phyloP scores from a whole-genome alignment of 2,329 filamentous ascomycete genomes.

The Nothophoma quercina region DNA sequence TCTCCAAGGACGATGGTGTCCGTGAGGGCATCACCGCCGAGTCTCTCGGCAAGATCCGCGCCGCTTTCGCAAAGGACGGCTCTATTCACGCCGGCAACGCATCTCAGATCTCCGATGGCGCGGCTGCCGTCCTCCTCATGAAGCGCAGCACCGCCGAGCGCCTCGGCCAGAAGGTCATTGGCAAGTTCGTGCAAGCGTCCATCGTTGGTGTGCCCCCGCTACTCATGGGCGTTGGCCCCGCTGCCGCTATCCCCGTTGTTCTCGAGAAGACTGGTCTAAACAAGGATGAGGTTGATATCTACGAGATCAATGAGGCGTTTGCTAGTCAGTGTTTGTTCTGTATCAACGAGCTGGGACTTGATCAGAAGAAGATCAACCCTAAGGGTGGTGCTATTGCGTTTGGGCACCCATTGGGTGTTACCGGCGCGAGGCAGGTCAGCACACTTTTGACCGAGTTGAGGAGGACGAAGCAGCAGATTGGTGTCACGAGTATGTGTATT shows the following conservation, averaged over 20 bases:
- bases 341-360: slow-evolving; percentile 83
- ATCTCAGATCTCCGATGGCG: slow-evolving; percentile 91
- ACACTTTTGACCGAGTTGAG: slow-evolving; percentile 90
- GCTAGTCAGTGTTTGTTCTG: slow-evolving; percentile 95
- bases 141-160: slow-evolving; percentile 88
- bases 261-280: slow-evolving; percentile 85
- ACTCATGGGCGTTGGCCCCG: slow-evolving; percentile 95
- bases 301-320: slow-evolving; percentile 99
- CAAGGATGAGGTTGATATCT: slow-evolving; percentile 91
- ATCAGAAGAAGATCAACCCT: slow-evolving; percentile 89
- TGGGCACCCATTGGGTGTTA: slow-evolving; percentile 93
- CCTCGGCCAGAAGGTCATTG: slow-evolving; percentile 86
- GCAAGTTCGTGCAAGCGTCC: slow-evolving; percentile 87
- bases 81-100: slow-evolving; percentile 97
- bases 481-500: slow-evolving; percentile 94
- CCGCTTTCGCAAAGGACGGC: slow-evolving; percentile 90
- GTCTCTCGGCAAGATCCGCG: slow-evolving; percentile 86
- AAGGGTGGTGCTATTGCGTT: slow-evolving; percentile 97
- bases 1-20: slow-evolving; percentile 86
- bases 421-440: slow-evolving; percentile 90
- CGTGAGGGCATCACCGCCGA: slow-evolving; percentile 85
- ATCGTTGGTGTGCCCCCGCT: slow-evolving; percentile 90
- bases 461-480: slow-evolving; percentile 83
- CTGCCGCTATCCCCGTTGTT: slow-evolving; percentile 93
- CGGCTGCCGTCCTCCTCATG: slow-evolving; percentile 95